Conservation (phyloP, 495 filamentous ascomycete species). For the Aspergillus ostianus region DNA sequence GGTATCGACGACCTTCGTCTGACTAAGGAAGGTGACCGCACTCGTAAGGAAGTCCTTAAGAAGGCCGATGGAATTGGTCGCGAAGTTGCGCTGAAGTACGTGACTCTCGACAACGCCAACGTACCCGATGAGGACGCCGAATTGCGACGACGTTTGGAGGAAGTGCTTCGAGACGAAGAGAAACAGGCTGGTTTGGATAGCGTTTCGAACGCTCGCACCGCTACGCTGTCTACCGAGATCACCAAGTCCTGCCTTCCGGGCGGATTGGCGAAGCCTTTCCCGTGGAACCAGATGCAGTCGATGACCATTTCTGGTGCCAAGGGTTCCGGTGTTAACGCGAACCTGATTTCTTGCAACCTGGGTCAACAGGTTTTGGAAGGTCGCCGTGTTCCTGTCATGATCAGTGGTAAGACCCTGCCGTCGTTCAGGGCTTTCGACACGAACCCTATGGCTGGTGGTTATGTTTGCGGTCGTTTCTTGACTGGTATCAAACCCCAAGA, state of each 20-base stretch:
- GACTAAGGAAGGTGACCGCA: constrained; percentile 74
- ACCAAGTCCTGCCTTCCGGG: constrained; percentile 74
- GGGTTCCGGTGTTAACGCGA: constrained; percentile 89
- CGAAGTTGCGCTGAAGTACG: constrained; percentile 84
- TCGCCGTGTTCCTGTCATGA: constrained; percentile 92
- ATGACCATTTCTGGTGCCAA: constrained; percentile 99
- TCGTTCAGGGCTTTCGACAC: constrained; percentile 93
- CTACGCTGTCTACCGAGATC: constrained; percentile 72
- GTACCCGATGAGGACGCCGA: constrained; percentile 61
- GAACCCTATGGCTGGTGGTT: constrained; percentile 86
- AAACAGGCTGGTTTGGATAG: constrained; percentile 87
- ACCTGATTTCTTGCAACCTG: constrained; percentile 94
- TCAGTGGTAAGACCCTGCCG: constrained; percentile 93
- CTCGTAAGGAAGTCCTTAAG: constrained; percentile 66
- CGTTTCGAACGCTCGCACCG: constrained; percentile 72
- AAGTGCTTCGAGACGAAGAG: constrained; percentile 83
- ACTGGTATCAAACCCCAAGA: constrained; percentile 97
- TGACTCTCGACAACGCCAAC: constrained; percentile 70
- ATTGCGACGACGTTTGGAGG: constrained; percentile 74
- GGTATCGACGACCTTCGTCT: constrained; percentile 94
- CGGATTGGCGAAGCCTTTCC: constrained; percentile 87
- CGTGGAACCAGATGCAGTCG: constrained; percentile 96
- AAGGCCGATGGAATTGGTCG: constrained; percentile 72
- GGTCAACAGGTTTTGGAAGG: constrained; percentile 97
- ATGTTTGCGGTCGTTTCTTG: constrained; percentile 94